These are phyloP conservation scores for Uncinocarpus reesii DNA, from an alignment of 2,329 filamentous ascomycete species.

Conservation along the genomic window DNA sequence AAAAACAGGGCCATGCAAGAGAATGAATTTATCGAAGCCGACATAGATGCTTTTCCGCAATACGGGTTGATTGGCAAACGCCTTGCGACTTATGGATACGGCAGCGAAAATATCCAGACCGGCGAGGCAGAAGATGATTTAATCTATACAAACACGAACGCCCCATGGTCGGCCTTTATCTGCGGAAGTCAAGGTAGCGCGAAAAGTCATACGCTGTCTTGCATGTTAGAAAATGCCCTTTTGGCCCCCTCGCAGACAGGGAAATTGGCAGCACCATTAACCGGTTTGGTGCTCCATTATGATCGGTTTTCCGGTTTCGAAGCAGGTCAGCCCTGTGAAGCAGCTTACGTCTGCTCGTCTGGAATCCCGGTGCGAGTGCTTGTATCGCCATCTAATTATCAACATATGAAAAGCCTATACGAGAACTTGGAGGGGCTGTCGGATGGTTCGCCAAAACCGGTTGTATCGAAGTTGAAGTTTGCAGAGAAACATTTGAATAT, in stretches of 20 bases:
- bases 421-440: slow-evolving; percentile 26
- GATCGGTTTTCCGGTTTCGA: slow-evolving; percentile 37
- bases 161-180: slow-evolving; percentile 51
- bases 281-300: slow-evolving; percentile 49
- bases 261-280: slow-evolving; percentile 39
- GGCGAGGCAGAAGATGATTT: slow-evolving; percentile 17
- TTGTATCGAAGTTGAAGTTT: slow-evolving; percentile 40
- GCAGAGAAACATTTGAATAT: slow-evolving; percentile 42
- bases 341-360: slow-evolving; percentile 43
- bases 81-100: slow-evolving; percentile 16
- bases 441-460: slow-evolving; percentile 28
- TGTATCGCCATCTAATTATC: slow-evolving; percentile 42
- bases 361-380: slow-evolving; percentile 43
- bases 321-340: slow-evolving; percentile 42
- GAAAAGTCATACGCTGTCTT: slow-evolving; percentile 51
- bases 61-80: slow-evolving; percentile 22
- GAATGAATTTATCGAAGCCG: neutral
- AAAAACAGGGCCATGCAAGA: neutral
- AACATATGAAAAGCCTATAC: slow-evolving; percentile 37
- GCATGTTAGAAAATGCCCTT: slow-evolving; percentile 42
- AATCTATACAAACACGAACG: slow-evolving; percentile 41
- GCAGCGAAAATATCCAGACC: neutral
- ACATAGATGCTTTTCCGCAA: slow-evolving; percentile 17
- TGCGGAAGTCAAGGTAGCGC: slow-evolving; percentile 55
- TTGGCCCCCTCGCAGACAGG: slow-evolving; percentile 30